Evolutionary conservation across 345 rosid species (phyloP).

Genomic region (Fremontodendron californicum): DNA sequence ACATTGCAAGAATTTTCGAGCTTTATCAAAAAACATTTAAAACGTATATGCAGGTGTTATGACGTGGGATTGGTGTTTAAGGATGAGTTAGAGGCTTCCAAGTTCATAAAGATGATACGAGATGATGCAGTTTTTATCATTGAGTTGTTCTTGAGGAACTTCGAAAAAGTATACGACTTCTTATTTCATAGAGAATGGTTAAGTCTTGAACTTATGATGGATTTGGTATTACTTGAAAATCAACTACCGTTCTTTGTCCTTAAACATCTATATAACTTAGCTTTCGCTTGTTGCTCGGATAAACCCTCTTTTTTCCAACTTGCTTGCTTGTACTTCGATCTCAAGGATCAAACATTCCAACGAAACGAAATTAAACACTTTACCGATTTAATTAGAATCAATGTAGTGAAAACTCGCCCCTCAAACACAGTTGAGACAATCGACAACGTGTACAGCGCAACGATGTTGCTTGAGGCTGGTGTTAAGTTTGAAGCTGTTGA

Average conservation of each 20-base stretch:
- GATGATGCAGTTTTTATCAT: neutral
- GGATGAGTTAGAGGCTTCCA: neutral
- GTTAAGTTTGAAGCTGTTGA: neutral
- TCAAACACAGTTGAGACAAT: neutral
- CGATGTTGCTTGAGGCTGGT: conserved; percentile 7
- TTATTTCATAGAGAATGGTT: neutral
- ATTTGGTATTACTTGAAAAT: neutral
- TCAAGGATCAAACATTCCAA: neutral
- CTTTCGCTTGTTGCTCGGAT: neutral
- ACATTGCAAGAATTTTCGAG: neutral
- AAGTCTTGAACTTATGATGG: neutral
- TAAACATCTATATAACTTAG: neutral
- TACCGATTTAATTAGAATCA: neutral
- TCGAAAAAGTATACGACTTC: neutral
- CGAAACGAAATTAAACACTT: neutral
- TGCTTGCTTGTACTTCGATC: neutral
- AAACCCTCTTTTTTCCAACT: neutral
- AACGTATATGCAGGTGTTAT: neutral
- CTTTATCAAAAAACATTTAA: neutral
- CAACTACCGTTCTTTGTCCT: neutral
- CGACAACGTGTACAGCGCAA: neutral
- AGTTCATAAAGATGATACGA: neutral
- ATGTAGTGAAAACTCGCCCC: neutral
- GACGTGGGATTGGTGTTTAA: neutral
- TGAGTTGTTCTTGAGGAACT: neutral